These are phyloP conservation scores for Clarireedia homoeocarpa DNA, from an alignment of 2,329 filamentous ascomycete species.

Conservation along the genomic window DNA sequence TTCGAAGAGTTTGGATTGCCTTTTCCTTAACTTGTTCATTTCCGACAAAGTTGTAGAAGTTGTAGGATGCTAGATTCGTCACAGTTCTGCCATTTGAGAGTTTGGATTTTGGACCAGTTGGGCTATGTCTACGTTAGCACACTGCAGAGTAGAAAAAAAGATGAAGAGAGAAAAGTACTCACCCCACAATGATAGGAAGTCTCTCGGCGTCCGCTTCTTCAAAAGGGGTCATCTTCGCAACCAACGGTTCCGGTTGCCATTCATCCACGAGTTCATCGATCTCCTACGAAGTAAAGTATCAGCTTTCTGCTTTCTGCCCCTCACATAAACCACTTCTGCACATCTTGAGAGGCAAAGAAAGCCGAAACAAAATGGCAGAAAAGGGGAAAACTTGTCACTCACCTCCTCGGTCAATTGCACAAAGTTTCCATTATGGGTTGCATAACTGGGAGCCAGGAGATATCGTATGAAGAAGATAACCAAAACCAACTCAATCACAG, in stretches of 20 bases:
- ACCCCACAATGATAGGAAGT: slow-evolving; percentile 83
- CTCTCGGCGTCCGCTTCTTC: slow-evolving; percentile 81
- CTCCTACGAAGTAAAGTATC: slow-evolving; percentile 44
- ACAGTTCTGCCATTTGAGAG: slow-evolving; percentile 84
- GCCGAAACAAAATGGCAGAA: too few species aligned
- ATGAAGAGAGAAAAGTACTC: slow-evolving; percentile 24
- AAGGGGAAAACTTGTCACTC: slow-evolving; percentile 10
- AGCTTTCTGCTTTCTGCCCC: background rate
- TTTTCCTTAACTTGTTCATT: slow-evolving; percentile 93
- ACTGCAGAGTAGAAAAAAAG: background rate
- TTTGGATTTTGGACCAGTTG: slow-evolving; percentile 84
- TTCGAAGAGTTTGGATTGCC: slow-evolving; percentile 85
- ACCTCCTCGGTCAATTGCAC: slow-evolving; percentile 81
- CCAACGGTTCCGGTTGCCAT: slow-evolving; percentile 90
- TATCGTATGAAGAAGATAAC: slow-evolving; percentile 96
- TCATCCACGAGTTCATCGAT: slow-evolving; percentile 96
- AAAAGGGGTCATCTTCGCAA: slow-evolving; percentile 61
- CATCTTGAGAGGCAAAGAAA: too few species aligned
- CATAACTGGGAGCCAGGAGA: slow-evolving; percentile 84
- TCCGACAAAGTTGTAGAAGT: slow-evolving; percentile 94
- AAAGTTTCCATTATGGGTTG: slow-evolving; percentile 81
- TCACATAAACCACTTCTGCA: too few species aligned
- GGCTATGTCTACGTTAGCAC: slow-evolving; percentile 40
- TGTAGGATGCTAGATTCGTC: slow-evolving; percentile 88
- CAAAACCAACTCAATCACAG: slow-evolving; percentile 84